phyloP scores from a whole-genome alignment of 177 flowering plant species.

The Vitis hybrid region DNA sequence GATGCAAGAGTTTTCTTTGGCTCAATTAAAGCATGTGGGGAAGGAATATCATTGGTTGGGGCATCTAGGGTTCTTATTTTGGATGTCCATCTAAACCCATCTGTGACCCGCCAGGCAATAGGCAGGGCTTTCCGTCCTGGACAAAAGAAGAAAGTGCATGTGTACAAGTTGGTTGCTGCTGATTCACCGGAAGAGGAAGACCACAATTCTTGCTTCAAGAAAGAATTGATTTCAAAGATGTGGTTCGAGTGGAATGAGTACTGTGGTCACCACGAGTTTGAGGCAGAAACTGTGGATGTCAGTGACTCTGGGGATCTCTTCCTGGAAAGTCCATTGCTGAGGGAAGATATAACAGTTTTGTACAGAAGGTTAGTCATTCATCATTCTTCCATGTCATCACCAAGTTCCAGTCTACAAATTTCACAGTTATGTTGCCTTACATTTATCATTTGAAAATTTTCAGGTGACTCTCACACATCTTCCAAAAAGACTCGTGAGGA shows the following conservation, averaged over 20 bases:
- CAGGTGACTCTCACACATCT: neutral
- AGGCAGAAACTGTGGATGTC: conserved; percentile 49
- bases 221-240: conserved; percentile 76
- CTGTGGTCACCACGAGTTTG: conserved; percentile 40
- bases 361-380: conserved; percentile 56
- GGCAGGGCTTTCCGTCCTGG: conserved; percentile 96
- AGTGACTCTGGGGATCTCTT: conserved; percentile 61
- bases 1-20: conserved; percentile 82
- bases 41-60: conserved; percentile 93
- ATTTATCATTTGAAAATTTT: neutral
- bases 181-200: conserved; percentile 84
- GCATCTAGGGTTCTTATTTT: conserved; percentile 77
- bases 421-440: neutral
- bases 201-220: conserved; percentile 61
- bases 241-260: conserved; percentile 91
- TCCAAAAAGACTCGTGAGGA: too few relatives aligned
- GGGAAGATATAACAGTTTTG: conserved; percentile 55
- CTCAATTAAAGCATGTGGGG: conserved; percentile 94
- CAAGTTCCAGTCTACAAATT: neutral
- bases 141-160: conserved; percentile 64
- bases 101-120: conserved; percentile 90
- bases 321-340: conserved; percentile 49
- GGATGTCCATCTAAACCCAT: conserved; percentile 90
- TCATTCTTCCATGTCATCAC: neutral
- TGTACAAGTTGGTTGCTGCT: conserved; percentile 72